A percentile compares a stretch with the other conserved stretches of the same genome.
Evolutionary conservation across 2,329 filamentous ascomycete genomes (phyloP).

Genomic region (Aspergillus spinulosporus): DNA sequence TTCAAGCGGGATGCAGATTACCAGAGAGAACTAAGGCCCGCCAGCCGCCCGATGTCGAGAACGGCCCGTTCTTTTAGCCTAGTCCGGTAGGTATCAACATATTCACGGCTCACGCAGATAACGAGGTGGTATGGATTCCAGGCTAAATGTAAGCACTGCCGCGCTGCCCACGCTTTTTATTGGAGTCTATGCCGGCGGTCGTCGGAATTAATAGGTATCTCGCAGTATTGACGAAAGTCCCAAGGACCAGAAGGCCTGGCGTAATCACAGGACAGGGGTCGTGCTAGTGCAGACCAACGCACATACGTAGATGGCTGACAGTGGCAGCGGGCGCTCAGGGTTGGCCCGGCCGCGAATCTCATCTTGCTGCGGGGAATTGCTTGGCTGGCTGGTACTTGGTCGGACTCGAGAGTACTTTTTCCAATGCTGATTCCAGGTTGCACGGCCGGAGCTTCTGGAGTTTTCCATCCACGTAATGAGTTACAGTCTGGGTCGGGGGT

Average conservation of each 20-base stretch:
- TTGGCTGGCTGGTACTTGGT: neutral
- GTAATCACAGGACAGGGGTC: constrained; percentile 2
- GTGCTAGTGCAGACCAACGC: neutral
- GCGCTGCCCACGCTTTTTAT: too few species aligned
- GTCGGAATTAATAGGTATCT: neutral
- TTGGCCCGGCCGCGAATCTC: neutral
- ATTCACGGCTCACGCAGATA: neutral
- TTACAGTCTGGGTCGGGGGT: neutral
- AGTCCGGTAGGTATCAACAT: neutral
- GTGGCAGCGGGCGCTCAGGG: neutral
- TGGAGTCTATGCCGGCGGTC: neutral
- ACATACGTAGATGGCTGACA: neutral
- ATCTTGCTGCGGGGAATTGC: neutral
- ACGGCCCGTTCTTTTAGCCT: neutral
- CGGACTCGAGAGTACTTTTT: too few species aligned
- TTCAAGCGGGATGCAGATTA: constrained; percentile 26
- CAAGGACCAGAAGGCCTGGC: neutral
- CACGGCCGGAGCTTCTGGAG: neutral
- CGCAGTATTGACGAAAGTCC: too few species aligned
- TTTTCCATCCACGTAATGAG: neutral
- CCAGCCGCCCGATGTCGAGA: neutral
- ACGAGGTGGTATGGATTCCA: neutral
- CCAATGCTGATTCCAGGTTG: neutral
- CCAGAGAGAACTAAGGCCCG: constrained; percentile 7
- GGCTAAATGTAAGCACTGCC: neutral